Base-by-base conservation (phyloP, 2,329 filamentous ascomycete species). In the Alternaria hordeiaustralica region DNA sequence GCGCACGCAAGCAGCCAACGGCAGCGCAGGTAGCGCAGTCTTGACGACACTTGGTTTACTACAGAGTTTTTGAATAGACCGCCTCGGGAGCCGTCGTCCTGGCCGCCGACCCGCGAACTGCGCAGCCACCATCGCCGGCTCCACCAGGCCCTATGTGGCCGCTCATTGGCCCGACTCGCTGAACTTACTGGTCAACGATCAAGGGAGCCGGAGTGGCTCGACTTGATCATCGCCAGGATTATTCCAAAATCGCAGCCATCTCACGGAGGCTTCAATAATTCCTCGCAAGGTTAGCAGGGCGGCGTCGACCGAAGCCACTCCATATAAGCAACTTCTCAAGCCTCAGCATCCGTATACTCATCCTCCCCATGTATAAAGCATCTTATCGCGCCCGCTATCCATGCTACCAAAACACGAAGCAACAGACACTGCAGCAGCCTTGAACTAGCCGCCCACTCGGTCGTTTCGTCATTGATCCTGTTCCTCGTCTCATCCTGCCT, bases 171-270 rank as follows among this genome's bases (percentile, higher is more conserved):
- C 57, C 67, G 66, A 63, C 43, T 8, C 18, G 23, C 21, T 45
- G 47, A 49, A 45, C 26, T 64, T 54, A 30, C 36, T 69, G 64
- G 67, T 64, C 45, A 45, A 70, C 55, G 64, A 70, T 69, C 50
- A 59, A 55, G 56, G 55, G 64, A 71, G 72, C 70, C 75, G 64
- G 71, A 65, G 68, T 71, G 73, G 68, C 70, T 75, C 70, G 75
- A 74, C 63, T 69, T 67, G 73, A 78, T 78, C 70, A 61, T 55
- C 71, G 61, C 65, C 71, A 72, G 66, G 74, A 71, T 72, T 74
- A 54, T 75, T 76, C 71, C 70, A 72, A 71, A 65, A 55, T 62
- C 44, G 51, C 43, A 30, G 44, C 53, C 58, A 49, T 58, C 59
- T 53, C 47, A 43, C 45, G 45, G 33, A 75, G 73, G 70, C 71